A percentile compares a stretch with the other conserved stretches of the same genome.
These are phyloP conservation scores for Populus pruinosa DNA, from an alignment of 345 rosid species.

Conservation along the genomic window DNA sequence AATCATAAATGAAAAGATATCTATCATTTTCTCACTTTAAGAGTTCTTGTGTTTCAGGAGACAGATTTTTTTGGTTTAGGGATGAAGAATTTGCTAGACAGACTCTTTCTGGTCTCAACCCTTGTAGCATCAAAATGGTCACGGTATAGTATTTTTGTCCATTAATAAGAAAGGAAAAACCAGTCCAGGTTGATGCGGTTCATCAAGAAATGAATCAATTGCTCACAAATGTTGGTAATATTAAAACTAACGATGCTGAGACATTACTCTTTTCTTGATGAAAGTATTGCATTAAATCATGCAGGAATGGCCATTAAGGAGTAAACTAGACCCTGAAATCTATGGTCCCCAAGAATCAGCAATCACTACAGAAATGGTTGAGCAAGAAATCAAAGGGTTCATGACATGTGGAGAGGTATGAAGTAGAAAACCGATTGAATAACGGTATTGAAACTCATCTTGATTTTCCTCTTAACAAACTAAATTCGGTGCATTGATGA, in stretches of 20 bases:
- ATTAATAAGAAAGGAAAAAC: not conserved
- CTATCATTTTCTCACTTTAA: not conserved
- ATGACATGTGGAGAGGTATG: constrained; percentile 57
- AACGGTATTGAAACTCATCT: too few species aligned
- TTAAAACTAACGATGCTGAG: not conserved
- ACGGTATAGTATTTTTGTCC: constrained; percentile 30
- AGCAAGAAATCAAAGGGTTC: constrained; percentile 51
- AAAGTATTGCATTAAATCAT: not conserved
- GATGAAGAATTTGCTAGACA: constrained; percentile 82
- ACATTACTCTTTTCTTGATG: not conserved
- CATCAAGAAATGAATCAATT: not conserved
- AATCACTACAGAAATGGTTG: constrained; percentile 55
- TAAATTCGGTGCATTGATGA: not conserved
- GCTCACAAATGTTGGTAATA: not conserved
- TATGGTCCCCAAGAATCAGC: constrained; percentile 68
- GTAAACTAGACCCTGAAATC: constrained; percentile 56
- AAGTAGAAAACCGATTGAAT: too few species aligned
- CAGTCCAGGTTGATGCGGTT: not conserved
- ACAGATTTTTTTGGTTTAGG: constrained; percentile 65
- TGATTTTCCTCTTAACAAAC: not conserved
- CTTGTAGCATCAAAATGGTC: constrained; percentile 45
- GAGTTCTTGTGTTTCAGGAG: constrained; percentile 38
- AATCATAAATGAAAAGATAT: too few species aligned
- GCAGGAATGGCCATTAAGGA: constrained; percentile 85
- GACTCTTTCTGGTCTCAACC: constrained; percentile 76